Evolutionary conservation across 345 rosid species (phyloP), one percentile per base, ranked within the genome.

Genomic region (Crucihimalaya himalaica): DNA sequence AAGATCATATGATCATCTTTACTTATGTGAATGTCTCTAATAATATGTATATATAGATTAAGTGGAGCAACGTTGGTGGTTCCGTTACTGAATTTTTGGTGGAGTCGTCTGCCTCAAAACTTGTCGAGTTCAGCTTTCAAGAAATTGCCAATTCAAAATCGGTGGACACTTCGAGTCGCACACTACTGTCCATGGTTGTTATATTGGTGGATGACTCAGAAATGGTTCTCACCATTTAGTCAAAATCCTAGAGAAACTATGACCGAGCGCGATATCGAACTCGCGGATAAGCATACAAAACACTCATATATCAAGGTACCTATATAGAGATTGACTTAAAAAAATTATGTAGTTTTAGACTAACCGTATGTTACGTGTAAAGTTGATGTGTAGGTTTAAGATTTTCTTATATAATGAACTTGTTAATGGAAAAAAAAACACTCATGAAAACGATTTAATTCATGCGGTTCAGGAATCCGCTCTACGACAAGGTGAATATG

Each of bases 181-280:
- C 86, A 85, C 78, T 78, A 84, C 21, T 51, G 78, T 23, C 97
- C 96, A 12, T 91, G 94, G 94, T 69, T 93, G 56, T 74, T 91
- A 32, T 59, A 89, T 85, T 88, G 96, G 94, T 93, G 97, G 98
- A 83, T 91, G 94, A 78, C 89, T 54, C 94, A 89, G 63, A 93
- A 93, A 79, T 86, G 87, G 96, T 89, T 93, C 72, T 39, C 66
- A 23, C 73, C 97, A 3, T 77, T 78, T 42, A 83, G 84, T 68
- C 47, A 81, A 0, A 40, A 78, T 80, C 58, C 84, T 11, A 83
- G 86, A 42, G 82, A 86, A 54, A 75, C 73, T 67, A 71, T 77
- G 25, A 31, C 84, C 47, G 81, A 87, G 46, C 55, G 85, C 42
- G 84, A 73, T 23, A 48, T 51, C 5, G 96, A 90, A 77, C 21